Evolutionary conservation across 2,329 filamentous ascomycete species (phyloP), one percentile per base, ranked within the genome.

Genomic region (Ophiocordyceps camponoti-saundersi): DNA sequence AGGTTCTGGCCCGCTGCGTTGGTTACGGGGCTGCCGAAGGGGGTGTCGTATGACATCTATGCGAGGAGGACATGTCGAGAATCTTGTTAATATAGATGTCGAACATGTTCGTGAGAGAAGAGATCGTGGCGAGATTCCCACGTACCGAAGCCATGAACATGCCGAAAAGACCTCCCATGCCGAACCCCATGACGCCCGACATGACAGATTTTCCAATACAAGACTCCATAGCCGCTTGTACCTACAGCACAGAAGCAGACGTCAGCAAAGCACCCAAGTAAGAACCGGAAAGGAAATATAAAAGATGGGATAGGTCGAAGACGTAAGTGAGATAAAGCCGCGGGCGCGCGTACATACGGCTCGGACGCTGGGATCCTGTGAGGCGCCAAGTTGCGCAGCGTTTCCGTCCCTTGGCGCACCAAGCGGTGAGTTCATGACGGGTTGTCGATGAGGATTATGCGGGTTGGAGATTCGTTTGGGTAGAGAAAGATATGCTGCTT

Each of bases 91-190:
- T 2, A 36, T 36, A 13, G 13, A 16, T 3, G 16, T 6, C 7
- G 16, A 16, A 36, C 34, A 13, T 16, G 13, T 16, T 34, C 11
- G 18, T 3, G 40, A n/a, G n/a, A n/a, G 42, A 47, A 42, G 47
- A 32, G 36, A 22, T 34, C 6, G 36, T 71, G 82, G 52, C n/a
- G n/a, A n/a, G n/a, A n/a, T n/a, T n/a, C n/a, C n/a, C n/a, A n/a
- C n/a, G n/a, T 79, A 94, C 87, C 59, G 85, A 92, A 49, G 89
- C 87, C 90, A 96, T 98, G 71, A 98, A 98, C 57, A 96, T 75
- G 55, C 92, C 92, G 56, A 98, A 98, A 42, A 93, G 71, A 57
- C 88, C 92, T 52, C 92, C 92, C 53, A 98, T 81, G 36, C 82
- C 92, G 58, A 95, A 95, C 16, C 92, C 92, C 78, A 93, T 93